Conservation (phyloP, 495 filamentous ascomycete genomes). For the Pyrenopolyporus hunteri region DNA sequence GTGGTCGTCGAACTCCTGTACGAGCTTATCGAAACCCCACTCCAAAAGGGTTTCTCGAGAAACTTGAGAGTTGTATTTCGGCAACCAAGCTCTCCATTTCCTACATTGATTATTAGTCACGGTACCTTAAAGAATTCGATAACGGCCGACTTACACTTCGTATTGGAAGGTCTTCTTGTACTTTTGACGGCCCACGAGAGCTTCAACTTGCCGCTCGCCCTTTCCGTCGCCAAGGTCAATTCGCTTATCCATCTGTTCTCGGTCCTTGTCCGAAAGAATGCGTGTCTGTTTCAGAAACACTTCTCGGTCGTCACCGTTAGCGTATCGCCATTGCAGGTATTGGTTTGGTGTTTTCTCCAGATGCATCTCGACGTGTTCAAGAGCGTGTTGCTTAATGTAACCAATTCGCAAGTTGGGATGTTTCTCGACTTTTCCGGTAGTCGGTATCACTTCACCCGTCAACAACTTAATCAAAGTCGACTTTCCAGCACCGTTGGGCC, state of each 20-base stretch:
- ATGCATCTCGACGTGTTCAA: slow-evolving; percentile 99
- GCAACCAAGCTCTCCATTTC: slow-evolving; percentile 87
- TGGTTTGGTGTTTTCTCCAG: slow-evolving; percentile 99
- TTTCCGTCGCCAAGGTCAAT: slow-evolving; percentile 84
- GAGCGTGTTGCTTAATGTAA: slow-evolving; percentile 98
- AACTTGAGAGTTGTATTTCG: slow-evolving; percentile 91
- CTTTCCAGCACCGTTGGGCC: slow-evolving; percentile 97
- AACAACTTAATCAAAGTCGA: slow-evolving; percentile 97
- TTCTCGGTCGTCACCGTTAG: slow-evolving; percentile 94
- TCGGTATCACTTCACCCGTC: slow-evolving; percentile 93
- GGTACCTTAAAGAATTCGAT: neutral
- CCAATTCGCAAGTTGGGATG: slow-evolving; percentile 98
- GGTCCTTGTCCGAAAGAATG: slow-evolving; percentile 82
- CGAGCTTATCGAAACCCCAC: slow-evolving; percentile 85
- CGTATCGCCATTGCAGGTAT: slow-evolving; percentile 98
- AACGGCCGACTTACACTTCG: slow-evolving; percentile 69
- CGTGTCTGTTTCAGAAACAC: slow-evolving; percentile 98
- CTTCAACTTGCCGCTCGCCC: slow-evolving; percentile 78
- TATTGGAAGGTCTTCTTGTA: slow-evolving; percentile 99
- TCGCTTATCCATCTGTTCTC: slow-evolving; percentile 85
- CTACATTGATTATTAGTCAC: slow-evolving; percentile 45
- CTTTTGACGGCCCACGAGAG: slow-evolving; percentile 94
- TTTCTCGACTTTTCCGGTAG: slow-evolving; percentile 90
- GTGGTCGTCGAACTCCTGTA: slow-evolving; percentile 98
- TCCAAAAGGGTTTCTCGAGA: slow-evolving; percentile 89